These are phyloP conservation scores for Talaromyces proteolyticus DNA, from an alignment of 495 filamentous ascomycete genomes.

Conservation along the genomic window DNA sequence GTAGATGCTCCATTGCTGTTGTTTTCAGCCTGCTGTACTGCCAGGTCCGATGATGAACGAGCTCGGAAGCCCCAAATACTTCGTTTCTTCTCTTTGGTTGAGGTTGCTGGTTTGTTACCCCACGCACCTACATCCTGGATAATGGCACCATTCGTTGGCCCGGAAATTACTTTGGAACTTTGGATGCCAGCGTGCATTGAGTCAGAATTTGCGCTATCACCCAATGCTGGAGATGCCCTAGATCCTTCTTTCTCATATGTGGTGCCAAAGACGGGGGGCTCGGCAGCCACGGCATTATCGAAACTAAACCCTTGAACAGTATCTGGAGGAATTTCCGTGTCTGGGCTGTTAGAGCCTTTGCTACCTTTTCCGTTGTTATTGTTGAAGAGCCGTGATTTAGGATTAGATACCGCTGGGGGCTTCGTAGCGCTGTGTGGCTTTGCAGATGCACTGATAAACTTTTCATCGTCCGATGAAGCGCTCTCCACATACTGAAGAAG, in stretches of 20 bases:
- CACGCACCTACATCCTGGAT: constrained; percentile 84
- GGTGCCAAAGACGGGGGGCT: constrained; percentile 57
- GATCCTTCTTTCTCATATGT: constrained; percentile 33
- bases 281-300: constrained; percentile 71
- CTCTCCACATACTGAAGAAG: constrained; percentile 87
- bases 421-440: constrained; percentile 16
- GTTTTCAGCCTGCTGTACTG: constrained; percentile 12
- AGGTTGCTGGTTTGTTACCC: constrained; percentile 66
- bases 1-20: constrained; percentile 26
- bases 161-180: constrained; percentile 67
- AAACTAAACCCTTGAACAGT: constrained; percentile 76
- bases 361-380: constrained; percentile 27
- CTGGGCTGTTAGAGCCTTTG: constrained; percentile 35
- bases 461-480: constrained; percentile 48
- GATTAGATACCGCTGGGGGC: not conserved
- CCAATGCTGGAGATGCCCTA: constrained; percentile 24
- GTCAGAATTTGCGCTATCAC: constrained; percentile 16
- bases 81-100: constrained; percentile 76
- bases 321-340: constrained; percentile 32
- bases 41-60: constrained; percentile 55
- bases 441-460: constrained; percentile 12
- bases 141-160: constrained; percentile 74
- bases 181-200: constrained; percentile 17
- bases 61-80: constrained; percentile 91
- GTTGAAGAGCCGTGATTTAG: constrained; percentile 35